Base-by-base conservation (phyloP, 441 rosid genomes). In the Biscutella laevigata region DNA sequence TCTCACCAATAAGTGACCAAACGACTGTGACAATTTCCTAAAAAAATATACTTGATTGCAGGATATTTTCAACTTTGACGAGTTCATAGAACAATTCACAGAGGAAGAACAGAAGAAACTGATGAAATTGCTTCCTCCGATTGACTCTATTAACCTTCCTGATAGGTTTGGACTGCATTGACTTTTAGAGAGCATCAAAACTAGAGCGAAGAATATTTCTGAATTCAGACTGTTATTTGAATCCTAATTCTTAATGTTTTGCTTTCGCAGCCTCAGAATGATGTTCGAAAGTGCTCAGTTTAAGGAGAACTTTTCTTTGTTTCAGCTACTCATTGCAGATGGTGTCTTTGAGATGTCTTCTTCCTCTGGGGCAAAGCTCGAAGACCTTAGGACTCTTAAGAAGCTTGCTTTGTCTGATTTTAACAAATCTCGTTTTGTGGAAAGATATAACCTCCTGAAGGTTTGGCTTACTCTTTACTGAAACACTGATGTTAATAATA, bases 41-140 rank as follows among this genome's bases (percentile, higher is more conserved):
- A 5, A 10, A 62, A 6, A 19, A 17, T 17, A 30, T 17, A 40
- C 7, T 25, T 30, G 2, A 27, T 50, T 65, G 60, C 75, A 92
- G 98, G 89, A 79, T 60, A 67, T 88, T 74, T 69, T 88, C 67
- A 92, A 82, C 78, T 82, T 82, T 61, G 81, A 88, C 65, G 83
- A 77, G 77, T 88, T 92, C 63, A 53, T 46, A 38, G 71, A 72
- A 67, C 74, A 69, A 64, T 74, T 88, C 66, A 83, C 92, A 46
- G 69, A 67, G 49, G 94, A 82, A 63, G 98, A 92, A 69, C 96
- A 85, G 79, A 82, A 70, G 73, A 83, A 73, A 52, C 74, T 92
- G 61, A 74, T 79, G 69, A 83, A 70, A 53, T 72, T 78, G 66
- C 80, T 92, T 51, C 85, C 95, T 58, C 77, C 73, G 21, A 60